A percentile compares a stretch with the other conserved stretches of the same genome.
phyloP scores from a whole-genome alignment of 140 eudicot genomes.

The Cichorium intybus region DNA sequence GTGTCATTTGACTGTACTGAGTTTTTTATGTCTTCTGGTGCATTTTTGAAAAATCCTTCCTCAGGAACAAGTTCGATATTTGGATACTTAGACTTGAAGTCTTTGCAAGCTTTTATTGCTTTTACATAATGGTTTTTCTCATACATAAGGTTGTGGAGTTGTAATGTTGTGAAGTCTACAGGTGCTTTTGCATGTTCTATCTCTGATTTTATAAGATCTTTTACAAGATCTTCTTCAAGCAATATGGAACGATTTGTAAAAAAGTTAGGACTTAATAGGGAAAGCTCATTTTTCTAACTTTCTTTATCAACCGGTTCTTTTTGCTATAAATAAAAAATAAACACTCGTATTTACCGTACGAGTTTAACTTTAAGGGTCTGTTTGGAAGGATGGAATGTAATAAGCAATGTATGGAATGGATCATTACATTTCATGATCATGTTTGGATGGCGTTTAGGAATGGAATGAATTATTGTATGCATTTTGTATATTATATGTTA shows the following conservation, averaged over 20 bases:
- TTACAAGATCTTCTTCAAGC: slow-evolving; percentile 90
- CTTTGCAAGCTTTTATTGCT: slow-evolving; percentile 96
- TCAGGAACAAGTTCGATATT: slow-evolving; percentile 95
- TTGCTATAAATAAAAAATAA: no score
- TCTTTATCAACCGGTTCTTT: no score
- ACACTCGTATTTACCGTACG: no score
- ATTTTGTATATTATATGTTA: no score
- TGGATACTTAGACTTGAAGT: slow-evolving; percentile 91
- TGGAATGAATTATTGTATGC: no score
- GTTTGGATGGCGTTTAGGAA: no score
- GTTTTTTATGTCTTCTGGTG: slow-evolving; percentile 76
- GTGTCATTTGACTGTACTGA: slow-evolving; percentile 51
- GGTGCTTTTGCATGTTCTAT: slow-evolving; percentile 98
- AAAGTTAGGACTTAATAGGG: no score
- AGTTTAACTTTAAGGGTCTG: no score
- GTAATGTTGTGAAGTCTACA: slow-evolving; percentile 95
- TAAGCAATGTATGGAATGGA: no score
- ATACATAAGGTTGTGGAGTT: slow-evolving; percentile 95
- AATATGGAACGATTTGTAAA: slow-evolving; percentile 88
- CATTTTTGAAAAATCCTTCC: slow-evolving; percentile 73
- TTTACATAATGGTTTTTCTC: slow-evolving; percentile 89
- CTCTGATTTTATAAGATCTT: slow-evolving; percentile 79
- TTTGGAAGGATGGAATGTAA: no score
- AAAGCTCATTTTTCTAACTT: no score
- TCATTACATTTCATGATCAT: no score